phyloP scores from a whole-genome alignment of 2,329 filamentous ascomycete species.

The Curvularia lunata region DNA sequence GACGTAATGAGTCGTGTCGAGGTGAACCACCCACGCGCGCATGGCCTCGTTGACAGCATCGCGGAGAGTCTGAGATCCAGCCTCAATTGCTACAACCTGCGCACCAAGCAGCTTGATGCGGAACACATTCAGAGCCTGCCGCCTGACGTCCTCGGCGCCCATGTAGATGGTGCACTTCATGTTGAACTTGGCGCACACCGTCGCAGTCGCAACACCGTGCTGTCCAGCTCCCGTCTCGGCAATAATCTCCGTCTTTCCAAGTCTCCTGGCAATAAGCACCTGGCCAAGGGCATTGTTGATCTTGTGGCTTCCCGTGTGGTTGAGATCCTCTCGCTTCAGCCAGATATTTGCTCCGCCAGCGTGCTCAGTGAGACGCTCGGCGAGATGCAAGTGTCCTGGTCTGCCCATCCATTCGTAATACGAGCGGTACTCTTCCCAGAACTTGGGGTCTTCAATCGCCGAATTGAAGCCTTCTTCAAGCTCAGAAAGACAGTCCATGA shows the following conservation, averaged over 20 bases:
- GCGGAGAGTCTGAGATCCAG: slow-evolving; percentile 72
- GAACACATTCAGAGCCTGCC: slow-evolving; percentile 97
- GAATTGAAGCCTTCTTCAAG: slow-evolving; percentile 90
- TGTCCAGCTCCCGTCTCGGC: slow-evolving; percentile 97
- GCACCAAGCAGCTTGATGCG: slow-evolving; percentile 96
- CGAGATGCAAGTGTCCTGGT: slow-evolving; percentile 88
- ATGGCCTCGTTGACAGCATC: slow-evolving; percentile 91
- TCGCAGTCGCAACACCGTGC: slow-evolving; percentile 96
- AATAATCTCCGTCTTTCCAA: slow-evolving; percentile 97
- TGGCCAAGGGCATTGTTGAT: slow-evolving; percentile 99
- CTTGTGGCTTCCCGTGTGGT: slow-evolving; percentile 98
- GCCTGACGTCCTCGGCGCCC: slow-evolving; percentile 95
- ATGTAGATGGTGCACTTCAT: slow-evolving; percentile 99
- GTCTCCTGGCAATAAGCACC: slow-evolving; percentile 79
- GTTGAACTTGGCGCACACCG: slow-evolving; percentile 96
- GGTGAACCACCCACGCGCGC: slow-evolving; percentile 89
- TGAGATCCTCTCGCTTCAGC: slow-evolving; percentile 96
- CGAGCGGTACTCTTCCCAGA: slow-evolving; percentile 96
- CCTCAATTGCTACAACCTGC: slow-evolving; percentile 89
- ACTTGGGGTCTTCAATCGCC: slow-evolving; percentile 83
- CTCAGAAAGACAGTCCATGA: slow-evolving; percentile 95
- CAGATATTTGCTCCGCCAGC: slow-evolving; percentile 95
- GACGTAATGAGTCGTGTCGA: slow-evolving; percentile 96
- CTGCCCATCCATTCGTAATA: slow-evolving; percentile 98
- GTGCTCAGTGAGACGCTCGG: slow-evolving; percentile 84